Evolutionary conservation across 2,329 filamentous ascomycete species (phyloP), one percentile per base, ranked within the genome.

Genomic region (Phaeosphaeriaceae sp.): DNA sequence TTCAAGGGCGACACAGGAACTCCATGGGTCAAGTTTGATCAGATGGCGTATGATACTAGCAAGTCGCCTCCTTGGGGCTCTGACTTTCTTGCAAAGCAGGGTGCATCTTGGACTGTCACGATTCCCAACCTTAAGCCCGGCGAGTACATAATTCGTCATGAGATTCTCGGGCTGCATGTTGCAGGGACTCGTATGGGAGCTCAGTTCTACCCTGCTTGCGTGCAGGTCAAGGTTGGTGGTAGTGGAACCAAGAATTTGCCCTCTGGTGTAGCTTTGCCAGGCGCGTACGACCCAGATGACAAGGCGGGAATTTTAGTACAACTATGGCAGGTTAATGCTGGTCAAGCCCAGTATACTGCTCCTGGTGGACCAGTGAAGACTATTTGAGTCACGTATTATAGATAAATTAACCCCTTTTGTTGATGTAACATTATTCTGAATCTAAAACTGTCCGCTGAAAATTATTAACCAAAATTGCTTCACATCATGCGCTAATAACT

Each of bases 21-120:
- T 6, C 61, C 70, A 9, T 74, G 72, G 73, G 68, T 74, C 47
- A 75, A 74, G 56, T 73, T 74, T 36, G 68, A 74, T 9, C 68
- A 74, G 37, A 61, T 71, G 30, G 62, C 57, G 3, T 74, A 72
- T 57, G 56, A 61, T 28, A 52, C 43, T 9, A 68, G 68, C 37
- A 52, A 66, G 6, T 46, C 54, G 3, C 64, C 68, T 8, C 59
- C 67, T 0, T 75, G 72, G 73, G 72, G 67, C 7, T 72, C 71
- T 4, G 66, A 74, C 39, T 60, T 66, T 6, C 63, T 74, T 1
- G 65, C 66, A 13, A 64, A 64, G 29, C 62, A 73, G n/a, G 66
- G 66, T n/a, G 63, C 68, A 36, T 64, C 66, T 40, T 67, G 72
- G 61, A 61, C 56, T 2, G 66, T 71, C 6, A 71, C 62, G 4